Percentiles rank a stretch among this genome's conserved stretches.
These are phyloP conservation scores for Clarireedia hainanense DNA, from an alignment of 2,329 filamentous ascomycete species.

Conservation along the genomic window DNA sequence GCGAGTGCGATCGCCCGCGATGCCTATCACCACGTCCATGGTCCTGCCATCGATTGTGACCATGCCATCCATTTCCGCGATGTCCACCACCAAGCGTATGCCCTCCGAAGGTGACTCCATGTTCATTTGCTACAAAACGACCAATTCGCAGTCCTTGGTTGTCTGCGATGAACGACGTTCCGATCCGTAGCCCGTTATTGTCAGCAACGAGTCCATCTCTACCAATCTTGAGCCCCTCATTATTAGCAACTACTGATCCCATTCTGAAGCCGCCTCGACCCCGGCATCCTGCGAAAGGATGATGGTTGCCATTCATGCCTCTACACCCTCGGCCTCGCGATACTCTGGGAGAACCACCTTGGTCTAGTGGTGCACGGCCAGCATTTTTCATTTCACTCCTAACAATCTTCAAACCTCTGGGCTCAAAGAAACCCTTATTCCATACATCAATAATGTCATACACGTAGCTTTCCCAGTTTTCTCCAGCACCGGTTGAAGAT, in stretches of 20 bases:
- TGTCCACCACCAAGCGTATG: conserved; percentile 12
- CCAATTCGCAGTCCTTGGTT: conserved; percentile 32
- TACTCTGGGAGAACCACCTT: neutral
- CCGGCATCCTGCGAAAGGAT: neutral
- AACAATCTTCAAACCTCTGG: conserved; percentile 40
- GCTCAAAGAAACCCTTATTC: conserved; percentile 49
- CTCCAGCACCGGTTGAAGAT: neutral
- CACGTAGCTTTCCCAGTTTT: conserved; percentile 25
- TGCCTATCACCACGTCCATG: neutral
- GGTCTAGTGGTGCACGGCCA: neutral
- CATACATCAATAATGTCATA: conserved; percentile 43
- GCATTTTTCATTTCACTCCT: conserved; percentile 28
- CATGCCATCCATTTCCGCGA: neutral
- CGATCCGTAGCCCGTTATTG: conserved; percentile 20
- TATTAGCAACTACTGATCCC: conserved; percentile 11
- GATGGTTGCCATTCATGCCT: neutral
- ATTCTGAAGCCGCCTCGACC: conserved; percentile 9
- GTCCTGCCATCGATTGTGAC: conserved; percentile 3
- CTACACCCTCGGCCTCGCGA: neutral
- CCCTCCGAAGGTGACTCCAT: conserved; percentile 18
- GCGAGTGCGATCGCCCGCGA: neutral
- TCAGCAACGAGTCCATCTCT: conserved; percentile 19
- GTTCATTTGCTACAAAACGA: conserved; percentile 17
- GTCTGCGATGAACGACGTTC: conserved; percentile 29
- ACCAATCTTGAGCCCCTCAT: conserved; percentile 9